Evolutionary conservation across 2,329 filamentous ascomycete genomes (phyloP).

Genomic region (Didymella sp.): DNA sequence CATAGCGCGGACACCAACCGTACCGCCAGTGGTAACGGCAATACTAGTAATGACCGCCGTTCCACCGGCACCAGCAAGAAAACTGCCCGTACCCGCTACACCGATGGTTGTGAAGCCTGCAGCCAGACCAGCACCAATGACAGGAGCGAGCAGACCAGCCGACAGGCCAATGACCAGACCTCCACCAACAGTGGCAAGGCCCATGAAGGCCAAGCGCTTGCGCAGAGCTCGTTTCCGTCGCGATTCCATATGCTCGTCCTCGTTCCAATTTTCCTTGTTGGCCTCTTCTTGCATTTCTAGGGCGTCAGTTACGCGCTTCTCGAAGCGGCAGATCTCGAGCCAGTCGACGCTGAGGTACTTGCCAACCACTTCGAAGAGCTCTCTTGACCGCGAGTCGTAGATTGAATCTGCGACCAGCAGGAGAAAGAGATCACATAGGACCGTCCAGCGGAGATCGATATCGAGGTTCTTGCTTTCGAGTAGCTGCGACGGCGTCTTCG

Average conservation of each 20-base stretch:
- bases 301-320: constrained; percentile 95
- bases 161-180: constrained; percentile 94
- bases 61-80: constrained; percentile 89
- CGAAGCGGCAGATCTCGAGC: constrained; percentile 94
- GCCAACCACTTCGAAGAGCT: constrained; percentile 83
- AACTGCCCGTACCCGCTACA: constrained; percentile 84
- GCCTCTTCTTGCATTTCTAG: constrained; percentile 97
- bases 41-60: constrained; percentile 93
- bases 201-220: constrained; percentile 91
- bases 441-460: constrained; percentile 95
- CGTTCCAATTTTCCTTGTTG: constrained; percentile 96
- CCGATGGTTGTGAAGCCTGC: constrained; percentile 96
- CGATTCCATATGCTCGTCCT: constrained; percentile 89
- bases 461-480: constrained; percentile 84
- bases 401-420: constrained; percentile 94
- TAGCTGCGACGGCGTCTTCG: constrained; percentile 82
- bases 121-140: constrained; percentile 92
- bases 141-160: constrained; percentile 86
- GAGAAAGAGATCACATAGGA: constrained; percentile 93
- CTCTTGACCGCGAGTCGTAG: constrained; percentile 88
- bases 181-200: constrained; percentile 92
- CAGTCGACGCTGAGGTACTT: constrained; percentile 80
- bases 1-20: constrained; percentile 87
- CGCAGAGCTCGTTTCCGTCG: constrained; percentile 82
- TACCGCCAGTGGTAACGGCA: constrained; percentile 83